Base-by-base conservation (phyloP, 2,329 filamentous ascomycete genomes). In the Penicillium fuscoglaucum region DNA sequence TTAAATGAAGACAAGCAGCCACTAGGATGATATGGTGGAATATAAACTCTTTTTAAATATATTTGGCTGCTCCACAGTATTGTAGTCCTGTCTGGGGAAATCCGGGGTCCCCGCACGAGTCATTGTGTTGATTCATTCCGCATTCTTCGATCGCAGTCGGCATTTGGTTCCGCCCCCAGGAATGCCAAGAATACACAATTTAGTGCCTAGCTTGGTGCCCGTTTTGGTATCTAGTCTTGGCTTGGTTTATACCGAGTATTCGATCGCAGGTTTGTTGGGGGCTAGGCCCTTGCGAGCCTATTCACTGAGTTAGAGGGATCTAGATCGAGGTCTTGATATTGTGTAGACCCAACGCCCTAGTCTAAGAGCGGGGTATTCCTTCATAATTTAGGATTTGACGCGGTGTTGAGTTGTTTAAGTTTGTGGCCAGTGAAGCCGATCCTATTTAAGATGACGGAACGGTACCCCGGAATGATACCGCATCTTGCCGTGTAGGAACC, bases 91-190 rank as follows among this genome's bases (percentile, higher is more conserved):
- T 33, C 35, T 41, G 35, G 55, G 41, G 43, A 48, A 57, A 54
- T 57, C 55, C 21, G 55, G 55, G 55, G 55, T 50, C 55, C 55
- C 41, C 24, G 24, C 41, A 28, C 24, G 21, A n/a, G 5, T 7
- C 26, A 9, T 19, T 47, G 10, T 35, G 28, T 29, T n/a, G 28
- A n/a, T 44, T 15, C 13, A 21, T 55, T 55, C 53, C 53, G 53
- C 53, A 10, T 44, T 35, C 40, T 33, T 52, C 4, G 6, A 8
- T 31, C 5, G 15, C 8, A 8, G 28, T 26, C 17, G 33, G 46
- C 9, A 19, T 15, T 47, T 37, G 4, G 21, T 57, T 57, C 55
- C 55, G 55, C 55, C 5, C 13, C n/a, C 13, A 24, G 21, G 9
- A n/a, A 28, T 19, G 44, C 52, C 44, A 55, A 49, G 35, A n/a